phyloP scores from a whole-genome alignment of 2,329 filamentous ascomycete species.

The Aspergillus terreus region DNA sequence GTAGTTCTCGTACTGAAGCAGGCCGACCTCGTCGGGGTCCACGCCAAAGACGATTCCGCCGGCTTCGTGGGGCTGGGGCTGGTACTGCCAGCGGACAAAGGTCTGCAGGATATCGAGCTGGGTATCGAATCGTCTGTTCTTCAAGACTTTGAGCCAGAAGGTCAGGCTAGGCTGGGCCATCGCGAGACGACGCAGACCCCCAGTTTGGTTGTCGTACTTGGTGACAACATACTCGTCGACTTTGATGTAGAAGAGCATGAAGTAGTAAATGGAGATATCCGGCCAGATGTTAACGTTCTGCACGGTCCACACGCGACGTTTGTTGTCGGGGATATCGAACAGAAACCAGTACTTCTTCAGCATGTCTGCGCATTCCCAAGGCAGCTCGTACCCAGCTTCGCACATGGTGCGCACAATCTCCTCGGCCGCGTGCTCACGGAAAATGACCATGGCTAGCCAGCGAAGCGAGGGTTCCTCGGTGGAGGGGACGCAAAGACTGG shows the following conservation, averaged over 20 bases:
- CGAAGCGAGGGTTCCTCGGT: conserved; percentile 51
- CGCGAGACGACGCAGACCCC: conserved; percentile 54
- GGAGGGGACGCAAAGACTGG: neutral
- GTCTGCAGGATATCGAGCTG: conserved; percentile 53
- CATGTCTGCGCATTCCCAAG: conserved; percentile 43
- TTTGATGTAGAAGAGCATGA: conserved; percentile 66
- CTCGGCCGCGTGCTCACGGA: conserved; percentile 53
- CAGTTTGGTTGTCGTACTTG: conserved; percentile 50
- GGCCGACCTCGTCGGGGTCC: conserved; percentile 51
- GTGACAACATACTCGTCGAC: conserved; percentile 67
- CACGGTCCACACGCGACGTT: conserved; percentile 53
- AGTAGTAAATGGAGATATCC: conserved; percentile 57
- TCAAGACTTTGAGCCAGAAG: conserved; percentile 59
- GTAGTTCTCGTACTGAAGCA: conserved; percentile 37
- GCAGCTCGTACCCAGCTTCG: conserved; percentile 55
- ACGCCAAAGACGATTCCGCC: conserved; percentile 48
- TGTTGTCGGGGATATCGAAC: conserved; percentile 62
- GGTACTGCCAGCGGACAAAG: conserved; percentile 57
- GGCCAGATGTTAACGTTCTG: conserved; percentile 54
- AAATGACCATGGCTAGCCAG: conserved; percentile 66
- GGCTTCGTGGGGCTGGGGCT: conserved; percentile 24
- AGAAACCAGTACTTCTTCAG: conserved; percentile 70
- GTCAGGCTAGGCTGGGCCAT: conserved; percentile 57
- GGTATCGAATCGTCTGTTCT: conserved; percentile 51
- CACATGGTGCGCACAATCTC: conserved; percentile 63